phyloP scores from a whole-genome alignment of 495 filamentous ascomycete genomes.

The Xylaria nigripes region DNA sequence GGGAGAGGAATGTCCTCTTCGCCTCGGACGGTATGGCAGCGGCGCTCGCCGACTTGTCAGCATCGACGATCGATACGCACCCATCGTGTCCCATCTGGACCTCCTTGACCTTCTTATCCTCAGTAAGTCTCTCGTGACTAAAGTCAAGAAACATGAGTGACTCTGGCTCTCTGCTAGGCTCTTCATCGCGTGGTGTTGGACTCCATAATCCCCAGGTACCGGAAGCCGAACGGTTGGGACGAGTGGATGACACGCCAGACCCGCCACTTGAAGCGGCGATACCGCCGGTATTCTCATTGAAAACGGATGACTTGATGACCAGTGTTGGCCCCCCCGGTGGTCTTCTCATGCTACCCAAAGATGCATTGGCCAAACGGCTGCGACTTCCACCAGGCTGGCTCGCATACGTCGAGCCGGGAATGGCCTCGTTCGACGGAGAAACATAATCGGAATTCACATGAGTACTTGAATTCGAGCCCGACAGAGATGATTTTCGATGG shows the following conservation, averaged over 20 bases:
- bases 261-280: constrained; percentile 30
- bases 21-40: neutral
- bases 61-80: neutral
- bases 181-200: constrained; percentile 23
- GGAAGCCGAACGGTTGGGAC: constrained; percentile 18
- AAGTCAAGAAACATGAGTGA: constrained; percentile 42
- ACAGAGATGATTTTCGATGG: constrained; percentile 15
- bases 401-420: constrained; percentile 24
- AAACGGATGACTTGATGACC: constrained; percentile 3
- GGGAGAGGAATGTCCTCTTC: neutral
- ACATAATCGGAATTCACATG: constrained; percentile 12
- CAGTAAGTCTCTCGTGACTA: constrained; percentile 18
- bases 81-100: neutral
- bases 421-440: constrained; percentile 16
- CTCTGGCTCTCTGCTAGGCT: constrained; percentile 32
- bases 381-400: constrained; percentile 16
- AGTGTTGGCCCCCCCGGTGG: constrained; percentile 10
- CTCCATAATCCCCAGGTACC: constrained; percentile 33
- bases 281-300: constrained; percentile 17
- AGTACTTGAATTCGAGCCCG: constrained; percentile 12
- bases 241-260: constrained; percentile 24
- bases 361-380: constrained; percentile 25
- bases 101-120: constrained; percentile 4
- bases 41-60: neutral
- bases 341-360: constrained; percentile 26